These are phyloP conservation scores for Phytopythium boreale DNA, from an alignment of 352 stramenopile genomes.

Conservation along the genomic window DNA sequence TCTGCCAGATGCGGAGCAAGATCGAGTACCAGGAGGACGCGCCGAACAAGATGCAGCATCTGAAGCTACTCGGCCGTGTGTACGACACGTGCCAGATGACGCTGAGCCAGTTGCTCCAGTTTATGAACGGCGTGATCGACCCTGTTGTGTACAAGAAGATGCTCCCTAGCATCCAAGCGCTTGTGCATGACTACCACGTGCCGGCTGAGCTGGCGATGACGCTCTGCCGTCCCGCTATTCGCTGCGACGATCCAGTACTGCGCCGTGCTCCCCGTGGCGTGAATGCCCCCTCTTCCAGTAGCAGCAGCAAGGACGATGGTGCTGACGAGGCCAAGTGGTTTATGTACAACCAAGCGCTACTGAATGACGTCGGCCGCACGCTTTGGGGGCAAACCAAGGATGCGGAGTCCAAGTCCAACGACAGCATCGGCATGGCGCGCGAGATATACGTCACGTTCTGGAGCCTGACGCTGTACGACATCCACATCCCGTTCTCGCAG, in stretches of 20 bases:
- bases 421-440: slow-evolving; percentile 59
- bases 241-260: slow-evolving; percentile 67
- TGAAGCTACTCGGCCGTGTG: slow-evolving; percentile 78
- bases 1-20: slow-evolving; percentile 82
- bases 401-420: slow-evolving; percentile 13
- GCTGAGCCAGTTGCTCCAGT: slow-evolving; percentile 84
- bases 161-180: slow-evolving; percentile 54
- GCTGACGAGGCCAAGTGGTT: slow-evolving; percentile 41
- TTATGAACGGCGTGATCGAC: slow-evolving; percentile 73
- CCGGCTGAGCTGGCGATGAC: slow-evolving; percentile 74
- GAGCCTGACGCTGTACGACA: slow-evolving; percentile 85
- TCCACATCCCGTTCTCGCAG: slow-evolving; percentile 80
- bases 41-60: slow-evolving; percentile 32
- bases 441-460: slow-evolving; percentile 86
- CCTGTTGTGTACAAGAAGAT: slow-evolving; percentile 67
- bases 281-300: slow-evolving; percentile 29
- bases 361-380: slow-evolving; percentile 55
- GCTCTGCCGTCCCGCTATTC: slow-evolving; percentile 73
- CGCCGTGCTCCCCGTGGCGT: slow-evolving; percentile 61
- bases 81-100: slow-evolving; percentile 87
- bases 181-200: slow-evolving; percentile 78
- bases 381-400: slow-evolving; percentile 13
- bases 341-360: slow-evolving; percentile 57
- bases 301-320: slow-evolving; percentile 10
- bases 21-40: slow-evolving; percentile 78